Evolutionary conservation across 495 filamentous ascomycete genomes (phyloP).

Genomic region (Xylaria curta): DNA sequence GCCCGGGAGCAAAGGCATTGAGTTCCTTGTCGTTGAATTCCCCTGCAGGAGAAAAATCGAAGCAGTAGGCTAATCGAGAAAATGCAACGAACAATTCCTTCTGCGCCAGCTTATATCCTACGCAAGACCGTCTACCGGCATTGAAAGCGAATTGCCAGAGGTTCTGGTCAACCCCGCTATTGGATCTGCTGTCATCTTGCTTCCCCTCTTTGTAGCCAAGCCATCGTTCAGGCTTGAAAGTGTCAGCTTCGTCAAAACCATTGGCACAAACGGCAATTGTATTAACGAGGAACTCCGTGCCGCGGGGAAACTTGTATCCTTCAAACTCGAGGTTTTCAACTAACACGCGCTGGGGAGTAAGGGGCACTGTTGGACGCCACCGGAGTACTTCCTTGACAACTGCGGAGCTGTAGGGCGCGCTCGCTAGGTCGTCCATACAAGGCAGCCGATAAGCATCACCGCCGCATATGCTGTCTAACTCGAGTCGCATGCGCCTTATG

Average conservation of each 20-base stretch:
- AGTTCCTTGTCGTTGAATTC: constrained; percentile 30
- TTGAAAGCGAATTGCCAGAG: constrained; percentile 46
- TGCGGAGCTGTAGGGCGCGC: constrained; percentile 56
- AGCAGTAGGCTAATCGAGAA: constrained; percentile 53
- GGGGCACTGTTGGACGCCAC: constrained; percentile 56
- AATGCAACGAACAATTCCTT: constrained; percentile 51
- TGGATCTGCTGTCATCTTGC: constrained; percentile 38
- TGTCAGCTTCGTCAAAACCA: constrained; percentile 39
- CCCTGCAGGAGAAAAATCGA: constrained; percentile 41
- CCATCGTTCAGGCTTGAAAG: constrained; percentile 58
- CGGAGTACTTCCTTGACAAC: constrained; percentile 62
- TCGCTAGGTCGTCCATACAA: constrained; percentile 51
- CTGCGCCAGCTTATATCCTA: constrained; percentile 53
- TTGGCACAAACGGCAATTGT: constrained; percentile 38
- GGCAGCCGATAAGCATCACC: constrained; percentile 44
- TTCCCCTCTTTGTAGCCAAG: constrained; percentile 46
- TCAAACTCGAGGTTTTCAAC: constrained; percentile 58
- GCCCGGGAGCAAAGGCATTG: constrained; percentile 36
- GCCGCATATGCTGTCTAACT: constrained; percentile 51
- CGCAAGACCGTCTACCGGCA: constrained; percentile 51
- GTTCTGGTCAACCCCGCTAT: constrained; percentile 2
- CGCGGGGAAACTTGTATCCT: constrained; percentile 55
- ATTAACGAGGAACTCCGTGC: constrained; percentile 48
- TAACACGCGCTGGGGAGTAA: constrained; percentile 40
- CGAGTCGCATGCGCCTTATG: constrained; percentile 39